Evolutionary conservation across 2,329 filamentous ascomycete species (phyloP), one percentile per base, ranked within the genome.

Genomic region (Lachnellula willkommii): DNA sequence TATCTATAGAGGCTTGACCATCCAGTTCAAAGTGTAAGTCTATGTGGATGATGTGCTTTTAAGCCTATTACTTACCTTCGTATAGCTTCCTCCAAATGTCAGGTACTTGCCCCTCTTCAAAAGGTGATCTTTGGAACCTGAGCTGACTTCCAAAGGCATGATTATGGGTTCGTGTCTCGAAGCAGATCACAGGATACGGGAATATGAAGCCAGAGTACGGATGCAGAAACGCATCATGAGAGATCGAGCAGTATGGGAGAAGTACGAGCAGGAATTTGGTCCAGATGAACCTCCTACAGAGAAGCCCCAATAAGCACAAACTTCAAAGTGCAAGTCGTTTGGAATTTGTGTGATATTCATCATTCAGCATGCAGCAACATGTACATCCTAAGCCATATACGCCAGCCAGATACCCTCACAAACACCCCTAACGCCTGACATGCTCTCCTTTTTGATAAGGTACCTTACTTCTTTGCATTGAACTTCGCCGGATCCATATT

Each of bases 401-500:
- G 58, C 60, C 57, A 40, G 26, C 42, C 51, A 55, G 42, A 14
- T n/a, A 39, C 26, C 51, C 49, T 53, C 59, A 37, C 47, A 58
- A 32, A 56, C 53, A 43, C 51, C 49, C 60, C 56, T 36, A 63
- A 67, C 66, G 62, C 66, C 65, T 45, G 11, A 47, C 49, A 59
- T 62, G 47, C 55, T 57, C 43, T 40, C 55, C 52, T 50, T 47
- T 48, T 43, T 47, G 11, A 17, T 24, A 24, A 24, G 22, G 22
- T 53, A 28, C 55, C 57, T 64, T 60, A 65, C 58, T 63, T 64
- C 35, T 56, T 36, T 43, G 58, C 54, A 56, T 79, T 77, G 69
- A 96, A 96, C 59, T 88, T 80, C 70, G 88, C 86, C 3, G 90
- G 88, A 68, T 95, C 89, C 93, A 99, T 97, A 72, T 96, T 96